Conservation (phyloP, 208 protist species). For the Leishmania guyanensis region DNA sequence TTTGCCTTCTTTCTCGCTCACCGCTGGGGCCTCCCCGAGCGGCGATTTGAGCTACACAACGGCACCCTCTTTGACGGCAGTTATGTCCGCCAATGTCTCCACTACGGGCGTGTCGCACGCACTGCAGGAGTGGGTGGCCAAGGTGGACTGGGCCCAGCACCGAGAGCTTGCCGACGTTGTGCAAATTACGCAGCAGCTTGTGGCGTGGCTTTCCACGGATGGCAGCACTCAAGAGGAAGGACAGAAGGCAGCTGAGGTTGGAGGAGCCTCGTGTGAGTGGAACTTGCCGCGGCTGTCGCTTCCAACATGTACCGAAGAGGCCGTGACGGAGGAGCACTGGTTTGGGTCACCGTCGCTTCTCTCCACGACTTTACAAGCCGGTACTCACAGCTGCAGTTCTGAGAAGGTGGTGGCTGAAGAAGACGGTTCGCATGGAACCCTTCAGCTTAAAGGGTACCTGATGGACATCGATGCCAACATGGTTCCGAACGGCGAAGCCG, state of each 20-base stretch:
- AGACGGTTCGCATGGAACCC: neutral
- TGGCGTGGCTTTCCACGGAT: neutral
- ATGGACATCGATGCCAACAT: neutral
- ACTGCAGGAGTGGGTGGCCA: slow-evolving; percentile 34
- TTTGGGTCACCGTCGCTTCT: neutral
- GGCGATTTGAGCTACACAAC: neutral
- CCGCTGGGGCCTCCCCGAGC: neutral
- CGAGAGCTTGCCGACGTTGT: slow-evolving; percentile 35
- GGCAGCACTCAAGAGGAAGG: neutral
- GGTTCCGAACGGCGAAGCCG: neutral
- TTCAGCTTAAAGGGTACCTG: neutral
- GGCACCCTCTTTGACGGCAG: neutral
- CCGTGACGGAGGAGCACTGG: neutral
- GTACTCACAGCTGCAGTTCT: neutral
- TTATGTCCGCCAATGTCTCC: neutral
- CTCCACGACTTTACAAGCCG: neutral
- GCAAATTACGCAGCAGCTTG: slow-evolving; percentile 7
- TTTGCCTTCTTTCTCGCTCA: neutral
- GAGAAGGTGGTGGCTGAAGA: neutral
- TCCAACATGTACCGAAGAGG: neutral
- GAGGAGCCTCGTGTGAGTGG: neutral
- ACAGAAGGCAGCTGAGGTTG: neutral
- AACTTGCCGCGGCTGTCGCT: neutral
- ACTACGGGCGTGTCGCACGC: slow-evolving; percentile 18
- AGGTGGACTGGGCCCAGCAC: slow-evolving; percentile 42